A percentile compares a stretch with the other conserved stretches of the same genome.
phyloP scores from a whole-genome alignment of 352 stramenopile species.

The Phytopythium litorale region DNA sequence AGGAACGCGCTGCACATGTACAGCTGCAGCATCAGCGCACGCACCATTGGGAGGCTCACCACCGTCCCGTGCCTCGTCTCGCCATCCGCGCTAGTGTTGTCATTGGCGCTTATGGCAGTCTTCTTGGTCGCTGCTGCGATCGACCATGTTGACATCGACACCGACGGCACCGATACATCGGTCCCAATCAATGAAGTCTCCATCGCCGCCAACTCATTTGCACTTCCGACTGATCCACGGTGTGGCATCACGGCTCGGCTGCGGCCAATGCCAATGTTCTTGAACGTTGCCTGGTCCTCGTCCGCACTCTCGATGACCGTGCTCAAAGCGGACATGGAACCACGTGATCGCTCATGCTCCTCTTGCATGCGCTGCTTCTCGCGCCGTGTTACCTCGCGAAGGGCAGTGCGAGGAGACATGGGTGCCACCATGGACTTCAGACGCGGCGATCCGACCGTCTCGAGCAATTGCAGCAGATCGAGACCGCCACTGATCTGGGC shows the following conservation, averaged over 20 bases:
- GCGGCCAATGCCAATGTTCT: background rate
- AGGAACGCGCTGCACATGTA: background rate
- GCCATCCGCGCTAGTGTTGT: background rate
- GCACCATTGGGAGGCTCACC: background rate
- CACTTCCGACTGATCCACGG: background rate
- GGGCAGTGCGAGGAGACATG: background rate
- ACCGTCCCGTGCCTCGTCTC: background rate
- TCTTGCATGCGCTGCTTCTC: background rate
- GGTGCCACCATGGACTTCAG: background rate
- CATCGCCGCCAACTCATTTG: background rate
- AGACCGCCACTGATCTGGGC: background rate
- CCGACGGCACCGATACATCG: background rate
- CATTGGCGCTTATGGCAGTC: background rate
- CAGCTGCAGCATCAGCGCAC: background rate
- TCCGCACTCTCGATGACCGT: background rate
- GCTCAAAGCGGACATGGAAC: background rate
- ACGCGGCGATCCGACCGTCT: background rate
- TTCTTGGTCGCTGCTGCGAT: background rate
- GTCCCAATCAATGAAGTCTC: background rate
- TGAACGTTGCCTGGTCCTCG: background rate
- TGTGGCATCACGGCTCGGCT: background rate
- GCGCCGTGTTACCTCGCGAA: background rate
- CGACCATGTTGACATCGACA: background rate
- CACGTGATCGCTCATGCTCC: background rate
- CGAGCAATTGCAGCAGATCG: background rate